Evolutionary conservation across 805 yeast genomes (phyloP).

Genomic region (Metschnikowia aberdeeniae): DNA sequence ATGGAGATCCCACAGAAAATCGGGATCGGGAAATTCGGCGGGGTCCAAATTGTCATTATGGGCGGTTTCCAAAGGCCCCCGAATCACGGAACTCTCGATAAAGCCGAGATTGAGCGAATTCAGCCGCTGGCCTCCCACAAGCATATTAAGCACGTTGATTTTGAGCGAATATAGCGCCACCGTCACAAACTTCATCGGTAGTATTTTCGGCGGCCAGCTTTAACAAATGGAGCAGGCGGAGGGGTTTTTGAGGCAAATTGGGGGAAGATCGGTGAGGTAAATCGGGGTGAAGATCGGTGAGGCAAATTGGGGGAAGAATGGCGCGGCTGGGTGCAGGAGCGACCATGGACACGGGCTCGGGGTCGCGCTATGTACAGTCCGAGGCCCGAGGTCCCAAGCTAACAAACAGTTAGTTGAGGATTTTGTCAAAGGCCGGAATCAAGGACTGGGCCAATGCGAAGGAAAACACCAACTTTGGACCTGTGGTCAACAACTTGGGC

Average conservation of each 20-base stretch:
- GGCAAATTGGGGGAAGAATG: no score
- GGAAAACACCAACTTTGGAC: conserved; percentile 97
- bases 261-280: no score
- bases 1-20: not conserved
- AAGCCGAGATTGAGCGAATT: conserved; percentile 28
- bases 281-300: no score
- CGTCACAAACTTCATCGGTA: conserved; percentile 30
- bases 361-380: conserved; percentile 9
- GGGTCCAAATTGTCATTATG: conserved; percentile 18
- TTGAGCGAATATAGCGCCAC: conserved; percentile 34
- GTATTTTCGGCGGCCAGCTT: not conserved
- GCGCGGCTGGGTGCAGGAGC: not conserved
- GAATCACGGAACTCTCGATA: conserved; percentile 31
- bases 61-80: conserved; percentile 24
- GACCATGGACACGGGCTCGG: not conserved
- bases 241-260: not conserved
- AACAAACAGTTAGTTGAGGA: conserved; percentile 37
- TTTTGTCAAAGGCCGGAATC: conserved; percentile 90
- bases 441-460: conserved; percentile 95
- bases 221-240: no score
- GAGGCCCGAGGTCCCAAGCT: not conserved
- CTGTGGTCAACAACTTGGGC: conserved; percentile 94
- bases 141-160: conserved; percentile 32
- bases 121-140: conserved; percentile 32
- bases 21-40: not conserved